Evolutionary conservation across 2,329 filamentous ascomycete species (phyloP), one percentile per base, ranked within the genome.

Genomic region (Zymoseptoria ardabiliae): DNA sequence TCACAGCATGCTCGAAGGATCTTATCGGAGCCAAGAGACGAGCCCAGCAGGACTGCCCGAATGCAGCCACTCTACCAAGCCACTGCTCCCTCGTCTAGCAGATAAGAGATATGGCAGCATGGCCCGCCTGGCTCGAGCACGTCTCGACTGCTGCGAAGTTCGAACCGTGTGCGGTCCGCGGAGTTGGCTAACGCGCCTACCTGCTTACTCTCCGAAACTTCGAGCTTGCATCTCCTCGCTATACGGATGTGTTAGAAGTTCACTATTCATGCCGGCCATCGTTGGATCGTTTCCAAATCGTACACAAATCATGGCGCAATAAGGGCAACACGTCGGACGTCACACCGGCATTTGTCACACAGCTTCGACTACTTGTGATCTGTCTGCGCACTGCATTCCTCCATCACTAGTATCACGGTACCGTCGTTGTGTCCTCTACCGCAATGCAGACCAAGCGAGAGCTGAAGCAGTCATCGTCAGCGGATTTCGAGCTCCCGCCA

Each of bases 401-500:
- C 17, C 13, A 45, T 6, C 17, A 45, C 35, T 6, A n/a, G 13
- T 17, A 17, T 45, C 35, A n/a, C 17, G 6, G 6, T 6, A n/a
- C 17, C 35, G 6, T 17, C 6, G 11, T 13, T 17, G n/a, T 45
- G 35, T 45, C 35, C 35, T 45, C 35, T 45, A 2, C 17, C 35
- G 13, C 13, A 45, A n/a, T 45, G 35, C 35, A 45, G 35, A 45
- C 35, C 13, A 45, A 45, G 13, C 11, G 35, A 45, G 35, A 45
- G 35, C 35, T 45, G 35, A 41, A 30, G 20, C 19, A 7, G 48
- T 54, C n/a, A 7, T 19, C 13, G 35, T 55, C 50, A 62, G 48
- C 17, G 35, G 63, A 65, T 21, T 67, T 63, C 53, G 62, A 69
- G 45, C 54, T 70, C 6, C 72, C 70, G n/a, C 73, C 72, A 13